Evolutionary conservation across 2,329 filamentous ascomycete genomes (phyloP).

Genomic region (Sclerotiophoma versabilis): DNA sequence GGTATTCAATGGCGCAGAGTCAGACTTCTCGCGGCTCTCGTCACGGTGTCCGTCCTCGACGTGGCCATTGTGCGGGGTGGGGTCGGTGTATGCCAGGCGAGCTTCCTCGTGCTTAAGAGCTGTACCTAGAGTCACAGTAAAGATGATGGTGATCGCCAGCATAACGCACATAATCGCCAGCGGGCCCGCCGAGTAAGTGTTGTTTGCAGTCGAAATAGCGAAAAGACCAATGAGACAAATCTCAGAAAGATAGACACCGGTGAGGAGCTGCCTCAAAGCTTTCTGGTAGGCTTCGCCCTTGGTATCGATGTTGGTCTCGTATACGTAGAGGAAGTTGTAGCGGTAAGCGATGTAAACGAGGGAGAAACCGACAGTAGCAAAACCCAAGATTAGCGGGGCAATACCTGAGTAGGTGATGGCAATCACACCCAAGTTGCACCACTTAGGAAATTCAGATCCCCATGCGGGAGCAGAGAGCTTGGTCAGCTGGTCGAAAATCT

Average conservation of each 20-base stretch:
- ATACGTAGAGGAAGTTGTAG: conserved; percentile 59
- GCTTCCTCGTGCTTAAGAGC: conserved; percentile 43
- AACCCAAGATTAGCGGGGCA: conserved; percentile 57
- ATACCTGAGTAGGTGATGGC: conserved; percentile 58
- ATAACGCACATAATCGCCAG: conserved; percentile 53
- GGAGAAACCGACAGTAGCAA: conserved; percentile 53
- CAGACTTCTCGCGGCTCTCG: conserved; percentile 28
- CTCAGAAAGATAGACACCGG: conserved; percentile 57
- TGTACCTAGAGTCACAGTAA: conserved; percentile 47
- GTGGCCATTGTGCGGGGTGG: conserved; percentile 25
- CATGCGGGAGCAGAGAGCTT: conserved; percentile 54
- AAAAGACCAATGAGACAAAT: conserved; percentile 58
- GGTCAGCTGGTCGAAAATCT: conserved; percentile 55
- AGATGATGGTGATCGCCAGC: conserved; percentile 50
- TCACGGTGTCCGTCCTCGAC: conserved; percentile 33
- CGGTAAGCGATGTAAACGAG: conserved; percentile 58
- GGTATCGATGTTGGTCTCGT: conserved; percentile 56
- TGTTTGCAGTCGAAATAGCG: conserved; percentile 49
- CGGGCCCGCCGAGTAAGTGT: conserved; percentile 48
- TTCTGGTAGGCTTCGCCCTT: conserved; percentile 56
- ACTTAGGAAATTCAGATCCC: conserved; percentile 57
- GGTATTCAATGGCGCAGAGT: conserved; percentile 14
- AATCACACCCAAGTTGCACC: conserved; percentile 54
- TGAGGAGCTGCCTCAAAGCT: conserved; percentile 56
- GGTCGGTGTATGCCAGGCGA: conserved; percentile 40